Evolutionary conservation across 495 filamentous ascomycete species (phyloP).

Genomic region (Pyronema omphalodes): DNA sequence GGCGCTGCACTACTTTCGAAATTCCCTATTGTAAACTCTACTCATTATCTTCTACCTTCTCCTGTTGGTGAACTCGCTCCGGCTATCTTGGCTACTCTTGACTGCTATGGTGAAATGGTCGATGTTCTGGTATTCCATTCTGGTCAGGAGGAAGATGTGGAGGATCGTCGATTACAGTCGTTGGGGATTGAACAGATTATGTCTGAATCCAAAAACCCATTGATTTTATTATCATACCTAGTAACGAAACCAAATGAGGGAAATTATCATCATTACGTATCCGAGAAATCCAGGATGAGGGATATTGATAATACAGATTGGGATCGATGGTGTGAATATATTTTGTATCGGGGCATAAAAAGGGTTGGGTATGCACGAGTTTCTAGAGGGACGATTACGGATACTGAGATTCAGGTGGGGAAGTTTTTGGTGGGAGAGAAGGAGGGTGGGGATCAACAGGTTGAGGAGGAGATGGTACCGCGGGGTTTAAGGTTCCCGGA

Average conservation of each 20-base stretch:
- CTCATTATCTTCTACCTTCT: slow-evolving; percentile 82
- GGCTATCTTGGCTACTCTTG: slow-evolving; percentile 86
- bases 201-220: slow-evolving; percentile 61
- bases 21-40: slow-evolving; percentile 94
- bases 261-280: slow-evolving; percentile 95
- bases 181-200: slow-evolving; percentile 79
- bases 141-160: slow-evolving; percentile 91
- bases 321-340: slow-evolving; percentile 99
- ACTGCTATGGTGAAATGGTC: slow-evolving; percentile 73
- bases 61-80: slow-evolving; percentile 91
- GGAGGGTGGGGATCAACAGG: slow-evolving; percentile 32
- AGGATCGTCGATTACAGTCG: slow-evolving; percentile 76
- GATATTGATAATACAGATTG: slow-evolving; percentile 88
- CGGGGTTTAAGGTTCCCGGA: slow-evolving; percentile 68
- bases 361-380: slow-evolving; percentile 80
- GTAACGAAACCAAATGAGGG: slow-evolving; percentile 79
- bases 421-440: slow-evolving; percentile 77
- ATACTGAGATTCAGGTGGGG: slow-evolving; percentile 92
- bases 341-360: slow-evolving; percentile 78
- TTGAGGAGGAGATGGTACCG: slow-evolving; percentile 51
- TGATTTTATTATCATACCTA: slow-evolving; percentile 77
- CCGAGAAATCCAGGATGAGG: slow-evolving; percentile 70
- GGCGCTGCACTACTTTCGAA: slow-evolving; percentile 83
- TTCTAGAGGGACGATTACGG: slow-evolving; percentile 77
- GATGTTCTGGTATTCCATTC: slow-evolving; percentile 99